Percentiles rank a stretch among this genome's conserved stretches.
phyloP scores from a whole-genome alignment of 371 early-diverging fungal species.

The Apophysomyces ossiformis region DNA sequence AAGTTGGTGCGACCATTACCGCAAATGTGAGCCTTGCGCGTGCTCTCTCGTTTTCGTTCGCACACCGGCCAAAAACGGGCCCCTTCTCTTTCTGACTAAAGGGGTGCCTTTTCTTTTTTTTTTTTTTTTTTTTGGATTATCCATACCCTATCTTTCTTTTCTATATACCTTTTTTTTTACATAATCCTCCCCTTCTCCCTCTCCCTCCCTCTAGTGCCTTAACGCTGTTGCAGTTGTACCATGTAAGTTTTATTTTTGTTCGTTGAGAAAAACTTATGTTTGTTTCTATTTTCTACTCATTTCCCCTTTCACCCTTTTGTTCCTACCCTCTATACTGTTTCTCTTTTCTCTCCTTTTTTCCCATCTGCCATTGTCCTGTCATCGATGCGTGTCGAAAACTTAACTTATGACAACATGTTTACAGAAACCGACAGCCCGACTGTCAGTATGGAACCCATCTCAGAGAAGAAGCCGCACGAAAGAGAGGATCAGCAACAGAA shows the following conservation, averaged over 20 bases:
- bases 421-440: constrained; percentile 8
- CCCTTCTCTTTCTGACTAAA: constrained; percentile 3
- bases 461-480: constrained; percentile 8
- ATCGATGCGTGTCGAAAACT: constrained; percentile 9
- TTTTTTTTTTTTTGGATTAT: not conserved
- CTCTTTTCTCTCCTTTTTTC: not conserved
- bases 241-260: not conserved
- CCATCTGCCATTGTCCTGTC: constrained; percentile 9
- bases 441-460: constrained; percentile 9
- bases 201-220: not conserved
- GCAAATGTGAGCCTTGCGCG: constrained; percentile 36
- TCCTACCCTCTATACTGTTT: not conserved
- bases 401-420: constrained; percentile 8
- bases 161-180: not conserved
- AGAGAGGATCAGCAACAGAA: constrained; percentile 8
- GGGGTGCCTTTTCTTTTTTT: not conserved
- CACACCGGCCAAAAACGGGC: constrained; percentile 8
- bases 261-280: not conserved
- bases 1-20: constrained; percentile 17
- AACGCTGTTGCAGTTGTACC: constrained; percentile 1
- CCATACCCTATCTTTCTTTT: not conserved
- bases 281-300: constrained; percentile 6
- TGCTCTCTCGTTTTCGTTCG: constrained; percentile 21
- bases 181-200: not conserved
- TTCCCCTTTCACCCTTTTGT: constrained; percentile 2